Evolutionary conservation across 768 basidiomycete genomes (phyloP).

Genomic region (Pleurotus eryngii): DNA sequence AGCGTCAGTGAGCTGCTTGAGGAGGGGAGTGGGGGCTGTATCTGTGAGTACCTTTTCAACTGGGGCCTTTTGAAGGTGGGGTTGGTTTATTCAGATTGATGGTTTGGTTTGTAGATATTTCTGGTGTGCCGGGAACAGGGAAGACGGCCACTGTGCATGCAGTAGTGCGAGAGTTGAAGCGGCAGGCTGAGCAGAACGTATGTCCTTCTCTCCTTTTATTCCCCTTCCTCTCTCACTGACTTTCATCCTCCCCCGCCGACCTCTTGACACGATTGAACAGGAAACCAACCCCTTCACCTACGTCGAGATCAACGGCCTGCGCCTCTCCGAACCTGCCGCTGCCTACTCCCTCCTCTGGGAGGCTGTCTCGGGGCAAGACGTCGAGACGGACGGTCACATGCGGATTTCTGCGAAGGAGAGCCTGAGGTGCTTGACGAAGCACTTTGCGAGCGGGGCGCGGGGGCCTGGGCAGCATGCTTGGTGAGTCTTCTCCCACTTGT

Average conservation of each 20-base stretch:
- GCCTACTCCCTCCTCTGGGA: constrained; percentile 95
- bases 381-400: constrained; percentile 56
- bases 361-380: constrained; percentile 79
- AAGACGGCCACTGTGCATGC: constrained; percentile 98
- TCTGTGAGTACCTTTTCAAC: constrained; percentile 58
- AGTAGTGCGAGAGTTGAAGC: constrained; percentile 83
- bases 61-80: no score
- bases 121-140: constrained; percentile 97
- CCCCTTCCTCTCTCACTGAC: not conserved
- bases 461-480: constrained; percentile 88
- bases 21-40: constrained; percentile 91
- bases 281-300: constrained; percentile 94
- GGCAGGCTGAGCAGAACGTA: constrained; percentile 81
- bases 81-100: no score
- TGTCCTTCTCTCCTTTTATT: not conserved
- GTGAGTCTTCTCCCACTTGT: constrained; percentile 36
- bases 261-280: constrained; percentile 32
- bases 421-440: constrained; percentile 67
- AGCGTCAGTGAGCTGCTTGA: constrained; percentile 84
- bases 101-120: constrained; percentile 64
- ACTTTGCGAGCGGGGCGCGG: constrained; percentile 67
- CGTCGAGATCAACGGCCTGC: constrained; percentile 96
- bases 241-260: not conserved
- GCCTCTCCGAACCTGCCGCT: constrained; percentile 87
- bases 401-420: constrained; percentile 78